These are phyloP conservation scores for Aspergillus calidoustus DNA, from an alignment of 2,329 filamentous ascomycete species.

Conservation along the genomic window DNA sequence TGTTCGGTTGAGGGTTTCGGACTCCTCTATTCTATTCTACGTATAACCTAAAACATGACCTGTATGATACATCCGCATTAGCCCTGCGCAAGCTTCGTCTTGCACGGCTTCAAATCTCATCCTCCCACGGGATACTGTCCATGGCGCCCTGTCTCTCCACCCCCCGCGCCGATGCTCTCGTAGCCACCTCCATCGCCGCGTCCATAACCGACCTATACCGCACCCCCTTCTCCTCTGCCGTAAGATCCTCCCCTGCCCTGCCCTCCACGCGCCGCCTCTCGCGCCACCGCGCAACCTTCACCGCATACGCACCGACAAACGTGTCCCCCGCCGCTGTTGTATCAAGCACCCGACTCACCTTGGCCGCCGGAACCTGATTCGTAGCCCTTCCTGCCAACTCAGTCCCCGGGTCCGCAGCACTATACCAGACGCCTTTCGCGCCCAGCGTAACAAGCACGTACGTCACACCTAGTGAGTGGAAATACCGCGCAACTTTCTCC, in stretches of 20 bases:
- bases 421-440: constrained; percentile 73
- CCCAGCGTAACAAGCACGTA: constrained; percentile 87
- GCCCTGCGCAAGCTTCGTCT: neutral
- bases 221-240: constrained; percentile 38
- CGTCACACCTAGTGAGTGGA: constrained; percentile 70
- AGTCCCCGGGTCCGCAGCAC: constrained; percentile 55
- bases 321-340: constrained; percentile 95
- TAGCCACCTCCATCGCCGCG: constrained; percentile 49
- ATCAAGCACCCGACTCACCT: constrained; percentile 77
- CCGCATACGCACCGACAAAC: constrained; percentile 86
- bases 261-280: constrained; percentile 49
- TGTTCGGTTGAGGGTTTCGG: neutral
- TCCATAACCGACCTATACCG: constrained; percentile 52
- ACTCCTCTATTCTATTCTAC: constrained; percentile 1
- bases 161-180: constrained; percentile 48
- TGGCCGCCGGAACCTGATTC: constrained; percentile 62
- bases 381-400: constrained; percentile 38
- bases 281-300: constrained; percentile 65
- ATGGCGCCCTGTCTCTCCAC: constrained; percentile 53
- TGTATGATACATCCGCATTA: constrained; percentile 7
- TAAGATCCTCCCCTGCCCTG: constrained; percentile 56
- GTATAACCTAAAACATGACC: neutral
- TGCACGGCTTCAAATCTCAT: constrained; percentile 42
- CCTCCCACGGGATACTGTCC: constrained; percentile 54
- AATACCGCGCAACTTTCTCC: constrained; percentile 62